A percentile compares a stretch with the other conserved stretches of the same genome.
phyloP scores from a whole-genome alignment of 345 rosid genomes.

The Citrus inodora region DNA sequence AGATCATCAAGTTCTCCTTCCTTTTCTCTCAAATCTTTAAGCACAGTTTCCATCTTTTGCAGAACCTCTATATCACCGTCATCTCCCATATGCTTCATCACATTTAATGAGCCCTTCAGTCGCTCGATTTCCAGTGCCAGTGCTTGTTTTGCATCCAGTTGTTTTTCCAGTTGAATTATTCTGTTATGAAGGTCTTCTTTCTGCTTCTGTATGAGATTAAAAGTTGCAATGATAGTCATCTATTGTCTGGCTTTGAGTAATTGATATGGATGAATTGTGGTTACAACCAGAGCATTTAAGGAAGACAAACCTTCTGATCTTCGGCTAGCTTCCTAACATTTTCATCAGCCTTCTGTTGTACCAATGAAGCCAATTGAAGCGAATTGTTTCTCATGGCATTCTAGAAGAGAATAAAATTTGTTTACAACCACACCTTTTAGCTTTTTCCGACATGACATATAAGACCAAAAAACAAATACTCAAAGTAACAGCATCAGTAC shows the following conservation, averaged over 20 bases:
- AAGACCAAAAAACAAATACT: not conserved
- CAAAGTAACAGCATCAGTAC: conserved; percentile 30
- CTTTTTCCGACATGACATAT: not conserved
- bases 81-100: conserved; percentile 70
- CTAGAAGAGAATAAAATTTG: conserved; percentile 36
- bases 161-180: conserved; percentile 60
- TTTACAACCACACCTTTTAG: not conserved
- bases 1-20: conserved; percentile 73
- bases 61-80: conserved; percentile 65
- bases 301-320: conserved; percentile 76
- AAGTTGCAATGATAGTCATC: conserved; percentile 3
- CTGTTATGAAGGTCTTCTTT: conserved; percentile 66
- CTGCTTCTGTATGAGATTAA: conserved; percentile 52
- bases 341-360: conserved; percentile 77
- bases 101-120: conserved; percentile 58
- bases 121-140: conserved; percentile 78
- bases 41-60: conserved; percentile 52
- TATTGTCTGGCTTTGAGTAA: conserved; percentile 5
- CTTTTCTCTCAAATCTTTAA: conserved; percentile 72
- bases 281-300: conserved; percentile 11
- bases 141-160: conserved; percentile 83
- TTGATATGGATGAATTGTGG: not conserved
- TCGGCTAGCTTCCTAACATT: conserved; percentile 72
- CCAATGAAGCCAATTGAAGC: conserved; percentile 68
- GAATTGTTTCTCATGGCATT: conserved; percentile 52